Evolutionary conservation across 2,329 filamentous ascomycete species (phyloP).

Genomic region (Pseudopithomyces maydicus): DNA sequence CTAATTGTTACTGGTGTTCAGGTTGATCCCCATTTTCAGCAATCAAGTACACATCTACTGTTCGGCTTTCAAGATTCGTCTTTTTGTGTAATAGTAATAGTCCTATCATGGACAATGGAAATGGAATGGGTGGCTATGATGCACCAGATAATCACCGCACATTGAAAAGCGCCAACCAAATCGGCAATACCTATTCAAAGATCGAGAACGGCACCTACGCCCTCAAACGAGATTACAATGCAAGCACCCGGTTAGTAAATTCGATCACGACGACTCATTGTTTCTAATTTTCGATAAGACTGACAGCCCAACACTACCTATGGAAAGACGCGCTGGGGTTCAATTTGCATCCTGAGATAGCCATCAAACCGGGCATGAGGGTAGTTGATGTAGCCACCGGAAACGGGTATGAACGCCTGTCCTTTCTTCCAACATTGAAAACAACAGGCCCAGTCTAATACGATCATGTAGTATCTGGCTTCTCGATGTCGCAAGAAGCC

Average conservation of each 20-base stretch:
- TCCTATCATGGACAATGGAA: too few relatives aligned
- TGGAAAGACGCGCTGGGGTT: neutral
- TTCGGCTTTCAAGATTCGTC: too few relatives aligned
- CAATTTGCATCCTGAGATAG: neutral
- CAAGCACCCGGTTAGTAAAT: neutral
- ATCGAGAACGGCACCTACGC: neutral
- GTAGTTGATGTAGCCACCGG: neutral
- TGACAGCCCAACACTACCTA: neutral
- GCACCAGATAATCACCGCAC: too few relatives aligned
- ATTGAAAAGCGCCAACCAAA: too few relatives aligned
- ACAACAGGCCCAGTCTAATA: too few relatives aligned
- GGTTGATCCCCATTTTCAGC: too few relatives aligned
- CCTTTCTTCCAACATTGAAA: too few relatives aligned
- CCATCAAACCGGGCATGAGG: neutral
- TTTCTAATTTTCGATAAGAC: neutral
- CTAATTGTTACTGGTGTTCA: too few relatives aligned
- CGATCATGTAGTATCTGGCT: neutral
- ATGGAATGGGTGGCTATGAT: too few relatives aligned
- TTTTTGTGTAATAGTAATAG: too few relatives aligned
- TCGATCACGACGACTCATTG: too few relatives aligned
- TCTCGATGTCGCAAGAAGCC: neutral
- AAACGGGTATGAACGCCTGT: neutral
- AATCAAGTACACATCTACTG: too few relatives aligned
- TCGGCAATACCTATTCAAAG: neutral
- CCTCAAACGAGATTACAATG: neutral